Base-by-base conservation (phyloP, 805 yeast species). In the Saccharomycopsis fodiens region DNA sequence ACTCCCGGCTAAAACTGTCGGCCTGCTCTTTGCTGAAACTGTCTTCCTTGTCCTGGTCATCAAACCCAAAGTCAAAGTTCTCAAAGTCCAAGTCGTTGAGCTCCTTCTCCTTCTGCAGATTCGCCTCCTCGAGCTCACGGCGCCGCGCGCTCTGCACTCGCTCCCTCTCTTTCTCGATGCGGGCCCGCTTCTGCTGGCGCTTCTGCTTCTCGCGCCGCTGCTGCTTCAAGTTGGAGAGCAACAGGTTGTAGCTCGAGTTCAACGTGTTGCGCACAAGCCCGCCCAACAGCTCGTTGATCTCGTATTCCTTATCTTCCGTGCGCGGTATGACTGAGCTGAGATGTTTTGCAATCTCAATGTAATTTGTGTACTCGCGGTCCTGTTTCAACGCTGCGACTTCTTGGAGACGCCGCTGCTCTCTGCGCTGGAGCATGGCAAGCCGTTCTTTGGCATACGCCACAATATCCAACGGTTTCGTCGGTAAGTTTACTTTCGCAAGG, bases 381-480 rank as follows among this genome's bases (percentile, higher is more conserved):
- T 29, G 35, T 23, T 45, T 41, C 8, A 46, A 38, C 38, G 36
- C 31, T 17, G 38, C 32, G 3, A 46, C 34, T 32, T 45, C 21
- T 2, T 29, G 29, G 10, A n/a, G 17, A 19, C 20, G 12, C 35
- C 30, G 17, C 5, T 38, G 19, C 21, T 44, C 68, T 51, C 57
- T 60, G 42, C 57, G 66, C 51, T 60, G 54, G 3, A 75, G 59
- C 13, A 64, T 52, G 6, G 56, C 59, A 15, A 68, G 52, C 43
- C 86, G 64, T 32, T 68, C 69, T 19, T 65, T 60, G 0, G 86
- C 79, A 57, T 78, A 79, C 35, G 65, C 76, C 12, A 69, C 75
- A 34, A 84, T 68, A 60, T 82, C 81, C 51, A 81, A 74, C 12
- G 57, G 55, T 41, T 59, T 62, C 16, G 50, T 52, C 2, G 50